Evolutionary conservation across 805 yeast species (phyloP), one percentile per base, ranked within the genome.

Genomic region (Schwanniomyces vanrijiae): DNA sequence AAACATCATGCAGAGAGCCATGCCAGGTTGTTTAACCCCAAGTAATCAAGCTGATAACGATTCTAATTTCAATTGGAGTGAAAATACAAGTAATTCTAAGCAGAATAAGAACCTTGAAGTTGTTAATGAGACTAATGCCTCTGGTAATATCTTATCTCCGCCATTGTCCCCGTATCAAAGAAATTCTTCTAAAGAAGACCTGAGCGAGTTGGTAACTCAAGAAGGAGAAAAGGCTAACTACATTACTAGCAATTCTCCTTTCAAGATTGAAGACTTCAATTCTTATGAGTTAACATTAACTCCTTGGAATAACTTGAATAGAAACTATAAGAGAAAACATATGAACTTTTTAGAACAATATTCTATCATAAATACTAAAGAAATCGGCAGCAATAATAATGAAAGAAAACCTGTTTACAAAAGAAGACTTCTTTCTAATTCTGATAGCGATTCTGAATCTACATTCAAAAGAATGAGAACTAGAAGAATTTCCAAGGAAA

Each of bases 321-420:
- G 73, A 31, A 68, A 69, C 41, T 83, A 71, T 64, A 81, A 78
- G 58, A 63, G 60, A 42, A 65, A 69, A 40, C 86, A 82, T 50
- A 54, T 80, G 46, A 60, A 60, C n/a, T 83, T 83, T 53, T 66
- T 83, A 48, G 73, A 73, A 47, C 80, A 80, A 54, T 83, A 83
- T 61, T 64, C 69, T 24, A 62, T 68, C 18, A 59, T 64, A 9
- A 57, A 62, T 5, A 18, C 40, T n/a, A 29, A 29, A 40, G 40
- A 46, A 51, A 41, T 40, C 45, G 37, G 28, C n/a, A 28, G 33
- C 11, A 20, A 2, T 20, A 14, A 7, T 31, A 39, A 25, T 38
- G 54, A 37, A 40, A 54, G 29, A 41, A 50, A 44, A 18, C 26
- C 48, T 7, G 29, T 47, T 3, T 49, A 51, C 13, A 49, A 46